Evolutionary conservation across 805 yeast genomes (phyloP), one percentile per base, ranked within the genome.

Genomic region (Komagataella phaffii): DNA sequence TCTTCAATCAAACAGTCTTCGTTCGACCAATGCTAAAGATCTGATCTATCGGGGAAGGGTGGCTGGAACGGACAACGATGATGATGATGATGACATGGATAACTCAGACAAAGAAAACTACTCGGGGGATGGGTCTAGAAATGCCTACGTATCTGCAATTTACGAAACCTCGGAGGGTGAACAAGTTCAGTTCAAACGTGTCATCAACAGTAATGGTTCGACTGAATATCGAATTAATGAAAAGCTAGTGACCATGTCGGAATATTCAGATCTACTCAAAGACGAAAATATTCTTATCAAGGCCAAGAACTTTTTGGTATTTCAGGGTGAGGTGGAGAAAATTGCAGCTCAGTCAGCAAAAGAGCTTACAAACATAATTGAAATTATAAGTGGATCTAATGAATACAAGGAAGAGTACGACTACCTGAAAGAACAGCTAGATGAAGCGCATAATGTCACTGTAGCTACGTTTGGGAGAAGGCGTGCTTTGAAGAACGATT

Each of bases 261-360:
- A 82, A 53, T 93, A 93, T 60, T 61, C 83, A 0, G 71, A 72
- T 49, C 72, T 81, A 1, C 73, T 93, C 60, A 86, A 84, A 57
- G 70, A 72, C 6, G 95, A 91, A 61, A 87, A 88, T 59, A 88
- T 91, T 52, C 68, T 90, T 54, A 85, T 89, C 57, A 88, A 85
- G 61, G 96, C 97, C 1, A 77, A 88, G 61, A 93, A 93, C 64
- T 91, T 91, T 60, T 69, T 93, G 54, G 98, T 93, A 6, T 89
- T 91, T 62, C 99, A 93, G 70, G 98, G 99, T 54, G 98, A 91
- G 62, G 95, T 93, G 50, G 98, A 91, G 64, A 85, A 82, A 58
- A 81, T 93, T 45, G 98, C 98, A 0, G 76, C 95, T 0, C 95
- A 90, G 63, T 80, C 91, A 0, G 80, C 97, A 0, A 65, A 66